Evolutionary conservation across 257 asterid species (phyloP).

Genomic region (Scutellaria minor): DNA sequence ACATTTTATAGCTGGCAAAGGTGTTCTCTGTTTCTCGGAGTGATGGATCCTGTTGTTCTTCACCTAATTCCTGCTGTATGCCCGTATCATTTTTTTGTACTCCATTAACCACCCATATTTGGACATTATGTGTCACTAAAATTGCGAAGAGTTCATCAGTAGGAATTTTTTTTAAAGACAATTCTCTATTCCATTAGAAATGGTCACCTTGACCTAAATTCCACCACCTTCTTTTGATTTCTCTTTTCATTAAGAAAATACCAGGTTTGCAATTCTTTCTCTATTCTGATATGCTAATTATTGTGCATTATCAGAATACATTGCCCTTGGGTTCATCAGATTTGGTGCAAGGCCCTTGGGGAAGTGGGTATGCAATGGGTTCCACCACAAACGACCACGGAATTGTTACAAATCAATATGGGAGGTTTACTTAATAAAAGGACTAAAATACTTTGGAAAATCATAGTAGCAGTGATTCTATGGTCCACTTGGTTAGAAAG

Average conservation of each 20-base stretch:
- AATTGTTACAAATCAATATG: no score
- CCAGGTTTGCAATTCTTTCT: not conserved
- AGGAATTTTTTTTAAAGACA: not conserved
- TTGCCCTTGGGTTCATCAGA: no score
- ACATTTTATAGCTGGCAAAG: not conserved
- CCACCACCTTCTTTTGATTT: not conserved
- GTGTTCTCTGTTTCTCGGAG: not conserved
- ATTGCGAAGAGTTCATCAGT: not conserved
- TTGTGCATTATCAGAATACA: no score
- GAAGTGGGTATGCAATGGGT: no score
- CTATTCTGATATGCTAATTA: not conserved
- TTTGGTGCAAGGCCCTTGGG: no score
- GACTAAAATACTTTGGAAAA: no score
- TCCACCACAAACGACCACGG: no score
- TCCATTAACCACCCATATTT: not conserved
- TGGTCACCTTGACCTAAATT: constrained; percentile 2
- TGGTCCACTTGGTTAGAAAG: no score
- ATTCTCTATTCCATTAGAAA: not conserved
- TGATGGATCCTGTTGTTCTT: constrained; percentile 7
- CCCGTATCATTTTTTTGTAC: not conserved
- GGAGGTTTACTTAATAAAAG: no score
- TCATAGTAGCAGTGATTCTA: no score
- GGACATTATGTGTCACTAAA: not conserved
- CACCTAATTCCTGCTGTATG: not conserved
- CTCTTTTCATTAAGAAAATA: not conserved